These are phyloP conservation scores for Holtermannia corniformis DNA, from an alignment of 768 basidiomycete species.

Conservation along the genomic window DNA sequence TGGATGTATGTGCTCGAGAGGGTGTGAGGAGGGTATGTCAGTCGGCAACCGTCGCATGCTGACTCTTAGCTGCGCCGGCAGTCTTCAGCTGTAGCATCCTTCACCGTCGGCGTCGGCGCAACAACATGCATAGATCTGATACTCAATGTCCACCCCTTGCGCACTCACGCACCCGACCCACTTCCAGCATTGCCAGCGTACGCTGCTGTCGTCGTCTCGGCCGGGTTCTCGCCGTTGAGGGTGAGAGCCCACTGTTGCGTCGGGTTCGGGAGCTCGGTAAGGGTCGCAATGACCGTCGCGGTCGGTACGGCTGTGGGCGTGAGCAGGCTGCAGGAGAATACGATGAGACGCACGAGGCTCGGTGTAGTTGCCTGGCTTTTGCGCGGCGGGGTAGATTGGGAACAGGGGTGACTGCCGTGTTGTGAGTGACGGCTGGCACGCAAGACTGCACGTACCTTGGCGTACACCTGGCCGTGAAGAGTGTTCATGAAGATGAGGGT, in stretches of 20 bases:
- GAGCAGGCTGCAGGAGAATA: background rate
- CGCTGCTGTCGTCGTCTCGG: constrained; percentile 18
- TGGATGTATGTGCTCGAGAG: constrained; percentile 26
- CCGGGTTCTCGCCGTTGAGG: constrained; percentile 33
- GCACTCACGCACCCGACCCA: constrained; percentile 10
- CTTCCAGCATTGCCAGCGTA: constrained; percentile 24
- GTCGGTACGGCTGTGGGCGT: constrained; percentile 19
- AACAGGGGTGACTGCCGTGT: constrained; percentile 29
- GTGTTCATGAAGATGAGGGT: constrained; percentile 39
- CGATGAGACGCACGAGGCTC: constrained; percentile 7
- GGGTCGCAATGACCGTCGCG: constrained; percentile 31
- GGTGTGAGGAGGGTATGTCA: constrained; percentile 4
- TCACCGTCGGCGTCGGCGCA: no score
- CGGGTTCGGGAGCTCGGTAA: constrained; percentile 32
- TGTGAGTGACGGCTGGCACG: background rate
- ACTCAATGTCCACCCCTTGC: no score
- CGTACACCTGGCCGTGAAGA: constrained; percentile 32
- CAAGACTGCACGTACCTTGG: constrained; percentile 12
- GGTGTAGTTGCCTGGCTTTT: constrained; percentile 32
- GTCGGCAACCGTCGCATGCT: no score
- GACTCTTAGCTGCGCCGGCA: no score
- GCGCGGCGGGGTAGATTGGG: constrained; percentile 22
- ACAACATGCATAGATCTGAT: no score
- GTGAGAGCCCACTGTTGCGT: constrained; percentile 38
- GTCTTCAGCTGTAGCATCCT: no score